Evolutionary conservation across 106 monocot genomes (phyloP).

Genomic region (Dioscorea zingiberensis): DNA sequence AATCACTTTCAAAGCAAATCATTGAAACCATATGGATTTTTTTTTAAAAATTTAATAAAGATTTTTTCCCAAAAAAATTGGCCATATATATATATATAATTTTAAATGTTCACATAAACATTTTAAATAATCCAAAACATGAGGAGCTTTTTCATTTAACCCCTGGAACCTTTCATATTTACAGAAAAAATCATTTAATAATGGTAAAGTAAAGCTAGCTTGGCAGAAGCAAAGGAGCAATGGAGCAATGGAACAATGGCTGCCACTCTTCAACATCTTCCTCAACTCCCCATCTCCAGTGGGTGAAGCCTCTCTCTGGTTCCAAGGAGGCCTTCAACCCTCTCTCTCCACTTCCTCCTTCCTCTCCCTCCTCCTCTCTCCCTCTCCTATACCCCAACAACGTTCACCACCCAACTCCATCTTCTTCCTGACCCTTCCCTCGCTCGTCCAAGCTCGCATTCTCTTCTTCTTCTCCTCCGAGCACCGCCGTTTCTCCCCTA

Average conservation of each 20-base stretch:
- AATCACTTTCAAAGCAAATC: no score
- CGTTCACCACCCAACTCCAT: not conserved
- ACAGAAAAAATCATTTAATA: no score
- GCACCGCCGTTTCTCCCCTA: conserved; percentile 27
- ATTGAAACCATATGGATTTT: no score
- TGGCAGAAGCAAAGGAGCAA: not conserved
- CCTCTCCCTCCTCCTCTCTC: conserved; percentile 20
- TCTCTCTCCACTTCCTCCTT: conserved; percentile 34
- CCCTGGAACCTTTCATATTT: no score
- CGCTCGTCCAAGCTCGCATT: conserved; percentile 55
- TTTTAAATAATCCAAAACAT: no score
- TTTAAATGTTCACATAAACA: no score
- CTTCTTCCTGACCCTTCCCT: conserved; percentile 62
- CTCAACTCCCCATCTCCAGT: conserved; percentile 65
- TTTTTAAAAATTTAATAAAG: no score
- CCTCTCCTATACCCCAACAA: not conserved
- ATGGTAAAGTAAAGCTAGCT: no score
- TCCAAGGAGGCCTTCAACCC: conserved; percentile 23
- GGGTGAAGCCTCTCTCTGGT: conserved; percentile 44
- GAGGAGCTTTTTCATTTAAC: no score
- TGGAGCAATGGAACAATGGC: conserved; percentile 60
- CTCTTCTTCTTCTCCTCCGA: conserved; percentile 70
- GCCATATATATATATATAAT: no score
- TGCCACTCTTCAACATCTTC: conserved; percentile 67
- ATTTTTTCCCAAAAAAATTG: no score